Conservation (phyloP, 2,329 filamentous ascomycete species). For the Dactylellina haptotyla region DNA sequence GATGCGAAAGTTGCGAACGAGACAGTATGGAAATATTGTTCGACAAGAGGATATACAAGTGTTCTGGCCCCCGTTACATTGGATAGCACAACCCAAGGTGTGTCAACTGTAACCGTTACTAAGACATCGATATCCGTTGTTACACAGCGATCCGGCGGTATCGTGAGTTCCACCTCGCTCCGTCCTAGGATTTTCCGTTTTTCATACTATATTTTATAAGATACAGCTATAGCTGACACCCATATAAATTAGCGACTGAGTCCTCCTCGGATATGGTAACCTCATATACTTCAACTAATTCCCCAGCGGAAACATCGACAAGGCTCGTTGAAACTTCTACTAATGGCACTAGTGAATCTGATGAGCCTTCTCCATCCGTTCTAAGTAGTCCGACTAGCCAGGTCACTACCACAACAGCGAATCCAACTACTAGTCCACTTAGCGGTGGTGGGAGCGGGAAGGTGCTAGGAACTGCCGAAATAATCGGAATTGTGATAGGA, state of each 20-base stretch:
- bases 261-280: constrained; percentile 1
- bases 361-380: neutral
- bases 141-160: constrained; percentile 4
- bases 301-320: neutral
- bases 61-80: constrained; percentile 1
- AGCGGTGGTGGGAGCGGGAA: neutral
- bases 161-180: constrained; percentile 10
- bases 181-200: neutral
- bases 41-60: constrained; percentile 2
- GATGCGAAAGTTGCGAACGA: constrained; percentile 9
- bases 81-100: constrained; percentile 13
- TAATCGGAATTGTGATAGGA: constrained; percentile 3
- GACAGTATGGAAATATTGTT: constrained; percentile 6
- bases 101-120: constrained; percentile 16
- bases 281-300: neutral
- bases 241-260: neutral
- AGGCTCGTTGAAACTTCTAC: neutral
- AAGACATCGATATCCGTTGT: neutral
- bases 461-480: neutral
- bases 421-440: neutral
- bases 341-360: neutral
- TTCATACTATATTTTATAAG: neutral
- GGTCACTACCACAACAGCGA: too few relatives aligned
- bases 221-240: neutral
- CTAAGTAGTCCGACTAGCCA: neutral